These are phyloP conservation scores for Orbilia brochopaga DNA, from an alignment of 2,329 filamentous ascomycete genomes.

Conservation along the genomic window DNA sequence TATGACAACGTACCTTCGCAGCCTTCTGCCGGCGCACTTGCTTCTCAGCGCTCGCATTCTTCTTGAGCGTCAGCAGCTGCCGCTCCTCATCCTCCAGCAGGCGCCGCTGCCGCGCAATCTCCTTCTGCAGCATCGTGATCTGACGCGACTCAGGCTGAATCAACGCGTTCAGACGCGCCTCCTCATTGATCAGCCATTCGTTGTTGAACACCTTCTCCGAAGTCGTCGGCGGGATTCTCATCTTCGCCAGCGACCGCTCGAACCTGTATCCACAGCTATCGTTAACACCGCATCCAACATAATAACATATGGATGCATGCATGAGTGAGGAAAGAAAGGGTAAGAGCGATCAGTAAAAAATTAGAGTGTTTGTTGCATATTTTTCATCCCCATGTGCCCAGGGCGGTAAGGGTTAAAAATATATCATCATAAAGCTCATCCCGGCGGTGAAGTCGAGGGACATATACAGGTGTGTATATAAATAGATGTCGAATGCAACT, in stretches of 20 bases:
- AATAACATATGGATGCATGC: neutral
- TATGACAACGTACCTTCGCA: constrained; percentile 44
- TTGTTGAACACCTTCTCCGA: constrained; percentile 54
- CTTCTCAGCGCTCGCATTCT: constrained; percentile 53
- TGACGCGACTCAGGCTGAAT: constrained; percentile 52
- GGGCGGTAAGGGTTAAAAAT: constrained; percentile 52
- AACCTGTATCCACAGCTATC: constrained; percentile 40
- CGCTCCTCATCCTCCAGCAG: constrained; percentile 51
- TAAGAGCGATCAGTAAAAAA: constrained; percentile 49
- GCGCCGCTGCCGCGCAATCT: constrained; percentile 51
- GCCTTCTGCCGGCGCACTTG: constrained; percentile 52
- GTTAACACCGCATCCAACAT: constrained; percentile 3
- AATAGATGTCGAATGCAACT: constrained; percentile 18
- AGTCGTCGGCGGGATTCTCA: constrained; percentile 51
- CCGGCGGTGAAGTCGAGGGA: neutral
- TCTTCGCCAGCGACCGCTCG: constrained; percentile 48
- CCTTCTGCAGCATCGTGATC: constrained; percentile 53
- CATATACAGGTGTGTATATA: neutral
- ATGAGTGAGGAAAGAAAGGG: neutral
- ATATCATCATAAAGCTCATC: constrained; percentile 42
- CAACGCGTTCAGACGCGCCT: constrained; percentile 52
- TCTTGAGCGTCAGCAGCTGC: constrained; percentile 51
- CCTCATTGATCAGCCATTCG: constrained; percentile 53
- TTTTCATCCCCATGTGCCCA: constrained; percentile 46
- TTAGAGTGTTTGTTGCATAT: constrained; percentile 51